Percentiles rank a stretch among this genome's conserved stretches.
Evolutionary conservation across 2,329 filamentous ascomycete genomes (phyloP).

Genomic region (Plectosphaerella sp.): DNA sequence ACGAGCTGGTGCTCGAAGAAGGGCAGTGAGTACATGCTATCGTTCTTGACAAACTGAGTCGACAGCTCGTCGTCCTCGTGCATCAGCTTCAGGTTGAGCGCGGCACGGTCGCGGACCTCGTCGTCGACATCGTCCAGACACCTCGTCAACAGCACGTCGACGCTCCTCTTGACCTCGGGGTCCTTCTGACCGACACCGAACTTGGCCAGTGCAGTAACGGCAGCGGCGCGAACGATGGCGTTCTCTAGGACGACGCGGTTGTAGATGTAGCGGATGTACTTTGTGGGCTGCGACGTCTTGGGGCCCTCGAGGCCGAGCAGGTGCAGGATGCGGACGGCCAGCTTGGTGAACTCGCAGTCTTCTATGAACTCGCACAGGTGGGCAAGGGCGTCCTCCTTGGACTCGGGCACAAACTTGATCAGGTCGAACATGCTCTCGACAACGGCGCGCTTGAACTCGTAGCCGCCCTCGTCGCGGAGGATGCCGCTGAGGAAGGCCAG

Average conservation of each 20-base stretch:
- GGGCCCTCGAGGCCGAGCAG: constrained; percentile 91
- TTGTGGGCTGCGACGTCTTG: constrained; percentile 91
- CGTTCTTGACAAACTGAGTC: constrained; percentile 82
- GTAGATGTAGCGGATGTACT: constrained; percentile 99
- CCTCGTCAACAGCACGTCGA: constrained; percentile 84
- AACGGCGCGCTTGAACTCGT: constrained; percentile 95
- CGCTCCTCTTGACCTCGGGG: constrained; percentile 92
- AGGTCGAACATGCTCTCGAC: constrained; percentile 99
- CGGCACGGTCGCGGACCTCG: constrained; percentile 92
- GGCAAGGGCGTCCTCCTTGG: constrained; percentile 75
- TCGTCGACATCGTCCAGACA: constrained; percentile 97
- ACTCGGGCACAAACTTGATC: constrained; percentile 96
- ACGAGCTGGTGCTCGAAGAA: constrained; percentile 96
- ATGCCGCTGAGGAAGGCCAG: constrained; percentile 96
- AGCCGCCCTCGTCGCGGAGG: constrained; percentile 91
- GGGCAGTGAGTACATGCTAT: constrained; percentile 46
- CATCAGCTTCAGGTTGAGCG: constrained; percentile 89
- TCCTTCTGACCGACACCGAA: constrained; percentile 97
- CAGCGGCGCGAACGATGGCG: constrained; percentile 88
- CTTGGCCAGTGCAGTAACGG: constrained; percentile 92
- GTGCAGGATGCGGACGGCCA: constrained; percentile 92
- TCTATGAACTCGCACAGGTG: constrained; percentile 99
- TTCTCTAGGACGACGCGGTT: constrained; percentile 97
- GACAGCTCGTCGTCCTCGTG: constrained; percentile 85
- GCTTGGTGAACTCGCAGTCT: constrained; percentile 98